Conservation (phyloP, 805 yeast species). For the Teunomyces lycoperdinae region DNA sequence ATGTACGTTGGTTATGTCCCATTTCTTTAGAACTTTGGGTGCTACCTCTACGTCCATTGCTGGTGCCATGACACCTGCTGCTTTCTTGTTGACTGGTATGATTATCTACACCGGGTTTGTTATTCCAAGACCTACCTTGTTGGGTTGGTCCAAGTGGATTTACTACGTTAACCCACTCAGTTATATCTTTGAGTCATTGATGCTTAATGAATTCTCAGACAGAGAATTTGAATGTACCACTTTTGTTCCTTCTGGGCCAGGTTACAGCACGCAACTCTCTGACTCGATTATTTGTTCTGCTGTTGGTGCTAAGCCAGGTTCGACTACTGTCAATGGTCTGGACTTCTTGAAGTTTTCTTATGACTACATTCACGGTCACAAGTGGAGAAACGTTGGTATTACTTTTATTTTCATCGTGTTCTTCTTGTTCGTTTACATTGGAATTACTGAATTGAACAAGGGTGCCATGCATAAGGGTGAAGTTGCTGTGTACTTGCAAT, state of each 20-base stretch:
- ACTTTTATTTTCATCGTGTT: slow-evolving; percentile 50
- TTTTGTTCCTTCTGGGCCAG: slow-evolving; percentile 61
- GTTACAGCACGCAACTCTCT: slow-evolving; percentile 38
- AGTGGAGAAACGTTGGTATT: slow-evolving; percentile 82
- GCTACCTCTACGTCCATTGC: slow-evolving; percentile 22
- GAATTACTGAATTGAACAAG: slow-evolving; percentile 42
- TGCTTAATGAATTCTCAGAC: slow-evolving; percentile 64
- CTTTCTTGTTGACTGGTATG: slow-evolving; percentile 24
- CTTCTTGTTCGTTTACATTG: slow-evolving; percentile 34
- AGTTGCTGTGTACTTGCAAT: slow-evolving; percentile 44
- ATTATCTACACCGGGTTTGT: slow-evolving; percentile 64
- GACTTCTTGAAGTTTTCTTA: slow-evolving; percentile 48
- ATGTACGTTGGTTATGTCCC: slow-evolving; percentile 22
- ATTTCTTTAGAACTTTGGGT: slow-evolving; percentile 22
- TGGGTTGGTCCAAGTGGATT: slow-evolving; percentile 72
- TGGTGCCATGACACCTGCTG: slow-evolving; percentile 25
- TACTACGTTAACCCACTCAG: slow-evolving; percentile 55
- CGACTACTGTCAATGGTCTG: slow-evolving; percentile 54
- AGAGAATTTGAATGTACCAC: slow-evolving; percentile 52
- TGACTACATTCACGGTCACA: slow-evolving; percentile 53
- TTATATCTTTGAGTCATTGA: slow-evolving; percentile 60
- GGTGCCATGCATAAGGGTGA: slow-evolving; percentile 47
- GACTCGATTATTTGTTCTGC: slow-evolving; percentile 52
- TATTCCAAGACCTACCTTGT: slow-evolving; percentile 59
- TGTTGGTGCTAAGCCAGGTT: slow-evolving; percentile 60